Evolutionary conservation across 164 flowering plant genomes (phyloP), one percentile per base, ranked within the genome.

Genomic region (Aristolochia californica): DNA sequence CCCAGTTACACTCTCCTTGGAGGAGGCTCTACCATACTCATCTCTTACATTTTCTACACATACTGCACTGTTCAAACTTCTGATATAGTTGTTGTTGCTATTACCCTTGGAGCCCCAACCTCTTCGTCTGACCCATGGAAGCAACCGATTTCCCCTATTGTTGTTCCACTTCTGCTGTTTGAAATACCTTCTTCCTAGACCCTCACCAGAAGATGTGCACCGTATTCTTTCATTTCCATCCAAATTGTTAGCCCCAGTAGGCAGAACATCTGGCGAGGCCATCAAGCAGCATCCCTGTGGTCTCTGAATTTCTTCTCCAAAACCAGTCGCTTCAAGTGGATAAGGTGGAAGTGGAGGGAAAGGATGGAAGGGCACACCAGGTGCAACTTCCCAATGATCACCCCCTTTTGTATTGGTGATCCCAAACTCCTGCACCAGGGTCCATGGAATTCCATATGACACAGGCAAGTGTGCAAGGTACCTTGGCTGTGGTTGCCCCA

Each of bases 301-400:
- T 48, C 58, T 64, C 48, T 61, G 51, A 52, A 45, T 57, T 23
- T 61, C 48, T n/a, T 10, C 25, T 49, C 60, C 43, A 45, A 56
- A 18, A 11, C 54, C 64, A 53, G 66, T 59, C 59, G 45, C 53
- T 28, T 59, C 68, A 22, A 68, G 78, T 45, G 89, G 82, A 68
- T 61, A 64, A 26, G 78, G 68, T 15, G 97, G 99, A 51, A 93
- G 64, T 4, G 97, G 97, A 22, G 97, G 99, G 66, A 81, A 89
- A 28, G 96, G 95, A 61, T 77, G 82, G 68, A 93, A 93, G 23
- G 84, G 85, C 58, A 87, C 64, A 27, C 81, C 79, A 0, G 95
- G 91, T 62, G 93, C 90, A 45, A 80, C 53, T 28, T 16, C 34
- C 95, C 88, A 87, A 54, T 72, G 56, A 23, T 68, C 80, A 2